These are phyloP conservation scores for Catharanthus roseus DNA, from an alignment of 257 asterid genomes.

Conservation along the genomic window DNA sequence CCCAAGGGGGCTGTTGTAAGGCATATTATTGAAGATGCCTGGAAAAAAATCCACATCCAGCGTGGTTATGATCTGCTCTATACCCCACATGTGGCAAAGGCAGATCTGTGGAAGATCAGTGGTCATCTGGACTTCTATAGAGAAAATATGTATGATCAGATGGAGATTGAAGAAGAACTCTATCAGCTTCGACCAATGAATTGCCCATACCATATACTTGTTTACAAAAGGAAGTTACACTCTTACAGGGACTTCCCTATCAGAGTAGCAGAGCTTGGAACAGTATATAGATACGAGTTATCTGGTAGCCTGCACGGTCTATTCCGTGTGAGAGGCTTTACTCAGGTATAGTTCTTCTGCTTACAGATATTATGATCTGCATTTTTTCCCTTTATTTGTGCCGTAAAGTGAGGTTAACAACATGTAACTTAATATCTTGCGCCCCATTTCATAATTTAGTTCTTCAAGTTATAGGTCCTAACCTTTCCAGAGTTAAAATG, in stretches of 20 bases:
- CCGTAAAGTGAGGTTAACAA: background rate
- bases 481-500: background rate
- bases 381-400: background rate
- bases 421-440: background rate
- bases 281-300: slow-evolving; percentile 90
- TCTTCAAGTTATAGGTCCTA: background rate
- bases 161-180: slow-evolving; percentile 85
- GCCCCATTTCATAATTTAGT: background rate
- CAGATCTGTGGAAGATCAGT: slow-evolving; percentile 91
- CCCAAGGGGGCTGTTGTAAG: slow-evolving; percentile 91
- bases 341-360: slow-evolving; percentile 53
- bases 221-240: slow-evolving; percentile 67
- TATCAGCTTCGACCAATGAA: slow-evolving; percentile 99
- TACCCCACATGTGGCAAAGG: slow-evolving; percentile 96
- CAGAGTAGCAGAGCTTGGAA: slow-evolving; percentile 97
- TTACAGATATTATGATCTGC: background rate
- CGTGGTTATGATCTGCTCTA: slow-evolving; percentile 86
- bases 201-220: slow-evolving; percentile 95
- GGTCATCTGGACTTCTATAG: slow-evolving; percentile 94
- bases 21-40: slow-evolving; percentile 84
- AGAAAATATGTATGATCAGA: slow-evolving; percentile 93
- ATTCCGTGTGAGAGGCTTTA: slow-evolving; percentile 94
- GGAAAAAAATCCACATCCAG: slow-evolving; percentile 75
- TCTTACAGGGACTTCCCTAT: slow-evolving; percentile 90
- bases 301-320: slow-evolving; percentile 98